Base-by-base conservation (phyloP, 305 asterid genomes). In the Fraxinus xanthoxyloides region DNA sequence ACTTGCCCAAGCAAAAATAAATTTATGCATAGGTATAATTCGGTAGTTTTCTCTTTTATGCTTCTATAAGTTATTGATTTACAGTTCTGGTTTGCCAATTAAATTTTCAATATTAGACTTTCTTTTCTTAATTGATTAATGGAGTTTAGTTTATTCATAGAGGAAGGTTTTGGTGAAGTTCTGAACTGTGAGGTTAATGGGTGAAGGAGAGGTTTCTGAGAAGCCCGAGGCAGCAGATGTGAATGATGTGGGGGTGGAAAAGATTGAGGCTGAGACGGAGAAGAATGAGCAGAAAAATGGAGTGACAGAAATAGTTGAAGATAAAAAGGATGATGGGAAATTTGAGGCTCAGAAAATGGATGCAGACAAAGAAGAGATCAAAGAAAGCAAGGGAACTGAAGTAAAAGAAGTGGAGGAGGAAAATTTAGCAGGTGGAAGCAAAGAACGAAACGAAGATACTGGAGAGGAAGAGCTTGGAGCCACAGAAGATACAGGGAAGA, bases 131-230 rank as follows among this genome's bases (percentile, higher is more conserved):
- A 65, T 56, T 7, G 67, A 19, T 56, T 56, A 56, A 56, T 9
- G 21, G 48, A 12, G 81, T 69, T 61, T 13, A 65, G 61, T 51
- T 35, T 80, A 48, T 70, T 65, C 43, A 21, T 56, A 51, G 30
- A 30, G 36, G 38, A 21, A 65, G 75, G 76, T 74, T 76, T 72
- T 75, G 19, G 48, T 56, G 56, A 56, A 56, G 67, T 56, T 19
- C 28, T 19, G 28, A 56, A 56, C 13, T 56, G 67, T 28, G 30
- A 34, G 70, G 76, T 82, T 34, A 35, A 95, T 93, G 98, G 95
- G 92, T 73, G 93, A 89, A 86, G 93, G 84, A 81, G 93, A 86
- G 4, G 90, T 82, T 69, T 51, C 92, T 46, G 93, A 87, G 82
- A 87, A 81, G 81, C 78, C 81, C 0, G 91, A 85, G 86, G 83